Evolutionary conservation across 176 grass and related monocot species (phyloP), one percentile per base, ranked within the genome.

Genomic region (Stipa capillata): DNA sequence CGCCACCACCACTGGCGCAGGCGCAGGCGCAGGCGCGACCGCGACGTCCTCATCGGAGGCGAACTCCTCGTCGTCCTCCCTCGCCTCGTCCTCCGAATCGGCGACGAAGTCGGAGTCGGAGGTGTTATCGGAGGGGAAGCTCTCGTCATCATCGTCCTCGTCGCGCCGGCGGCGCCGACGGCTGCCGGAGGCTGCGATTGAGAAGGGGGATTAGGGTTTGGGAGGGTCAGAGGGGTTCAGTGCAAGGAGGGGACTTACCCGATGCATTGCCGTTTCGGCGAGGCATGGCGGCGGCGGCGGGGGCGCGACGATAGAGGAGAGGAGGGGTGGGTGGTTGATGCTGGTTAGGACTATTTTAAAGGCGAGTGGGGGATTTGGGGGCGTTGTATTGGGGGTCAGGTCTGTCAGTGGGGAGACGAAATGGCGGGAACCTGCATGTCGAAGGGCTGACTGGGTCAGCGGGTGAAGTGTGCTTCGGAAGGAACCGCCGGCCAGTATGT

Each of bases 71-170:
- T 84, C 90, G 2, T 50, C 53, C 0, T 91, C 85, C 16, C 37
- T 73, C 20, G 40, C 69, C 8, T 51, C 65, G 8, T 81, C 84
- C 1, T 33, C 42, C 8, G 82, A 14, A 17, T 43, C 70, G 35
- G 39, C 83, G 41, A 81, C 58, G 56, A 83, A 94, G 27, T 85
- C 72, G 70, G 72, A 79, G 56, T 88, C 88, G 69, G 82, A 85
- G 56, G 68, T 54, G 58, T 20, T 20, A 21, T 83, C 90, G 33
- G 87, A 79, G 48, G 53, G 23, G 72, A 45, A 7, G 6, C 23
- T 64, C 36, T 61, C 73, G 0, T 83, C 16, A 3, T 67, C 78
- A 12, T 67, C 77, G 28, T 58, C 51, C 3, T 77, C 61, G 4
- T 83, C 55, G 45, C 65, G 54, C n/a, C 48, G 83, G 83, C 83